Conservation (phyloP, 306 rosid genomes). For the Prunus armeniaca region DNA sequence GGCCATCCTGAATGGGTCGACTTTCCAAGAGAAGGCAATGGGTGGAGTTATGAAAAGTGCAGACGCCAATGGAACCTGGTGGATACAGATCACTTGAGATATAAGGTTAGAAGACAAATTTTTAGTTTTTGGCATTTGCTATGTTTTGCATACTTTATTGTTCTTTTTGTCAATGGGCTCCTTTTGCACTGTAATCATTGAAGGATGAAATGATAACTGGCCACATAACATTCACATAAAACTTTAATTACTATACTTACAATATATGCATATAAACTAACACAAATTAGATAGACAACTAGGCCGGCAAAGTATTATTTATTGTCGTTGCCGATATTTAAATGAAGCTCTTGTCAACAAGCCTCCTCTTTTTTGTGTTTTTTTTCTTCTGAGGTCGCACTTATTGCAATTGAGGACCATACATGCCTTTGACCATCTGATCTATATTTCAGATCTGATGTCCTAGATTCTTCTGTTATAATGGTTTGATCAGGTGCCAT, state of each 20-base stretch:
- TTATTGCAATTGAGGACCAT: not conserved
- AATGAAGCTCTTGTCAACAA: not conserved
- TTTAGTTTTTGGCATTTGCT: not conserved
- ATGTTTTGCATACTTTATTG: not conserved
- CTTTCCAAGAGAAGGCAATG: constrained; percentile 99
- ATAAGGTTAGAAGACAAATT: constrained; percentile 46
- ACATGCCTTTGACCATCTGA: not conserved
- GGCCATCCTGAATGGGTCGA: constrained; percentile 99
- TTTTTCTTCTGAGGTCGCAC: not conserved
- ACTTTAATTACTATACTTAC: not conserved
- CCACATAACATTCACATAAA: not conserved
- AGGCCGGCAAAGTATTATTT: not conserved
- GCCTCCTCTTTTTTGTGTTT: not conserved
- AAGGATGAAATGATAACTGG: not conserved
- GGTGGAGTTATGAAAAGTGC: constrained; percentile 93
- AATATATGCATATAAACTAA: not conserved
- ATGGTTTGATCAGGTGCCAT: too few species aligned
- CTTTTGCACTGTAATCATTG: not conserved
- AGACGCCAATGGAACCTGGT: constrained; percentile 91
- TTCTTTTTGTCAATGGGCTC: not conserved
- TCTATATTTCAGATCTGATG: not conserved
- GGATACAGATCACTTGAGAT: constrained; percentile 85
- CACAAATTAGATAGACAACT: not conserved
- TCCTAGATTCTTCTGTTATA: not conserved
- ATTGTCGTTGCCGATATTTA: not conserved